These are phyloP conservation scores for Mycena filopes DNA, from an alignment of 768 basidiomycete species.

Conservation along the genomic window DNA sequence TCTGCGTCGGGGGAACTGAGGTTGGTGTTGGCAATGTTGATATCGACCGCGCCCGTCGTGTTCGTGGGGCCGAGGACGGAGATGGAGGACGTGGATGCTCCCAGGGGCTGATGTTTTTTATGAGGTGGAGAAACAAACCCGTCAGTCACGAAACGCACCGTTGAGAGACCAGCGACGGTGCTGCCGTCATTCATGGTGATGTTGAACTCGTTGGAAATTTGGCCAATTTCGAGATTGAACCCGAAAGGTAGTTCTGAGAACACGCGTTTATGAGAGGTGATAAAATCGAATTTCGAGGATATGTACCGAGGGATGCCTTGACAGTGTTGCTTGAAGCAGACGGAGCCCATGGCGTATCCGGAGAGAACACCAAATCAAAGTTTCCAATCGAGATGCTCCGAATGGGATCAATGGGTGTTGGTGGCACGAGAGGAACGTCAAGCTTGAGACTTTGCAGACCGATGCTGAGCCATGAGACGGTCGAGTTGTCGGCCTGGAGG, in stretches of 20 bases:
- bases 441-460: constrained; percentile 69
- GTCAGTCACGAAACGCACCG: constrained; percentile 46
- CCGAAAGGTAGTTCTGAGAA: constrained; percentile 76
- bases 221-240: constrained; percentile 64
- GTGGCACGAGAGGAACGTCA: constrained; percentile 68
- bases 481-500: constrained; percentile 62
- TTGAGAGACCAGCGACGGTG: constrained; percentile 67
- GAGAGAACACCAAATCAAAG: constrained; percentile 66
- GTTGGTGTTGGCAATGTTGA: constrained; percentile 65
- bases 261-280: constrained; percentile 10
- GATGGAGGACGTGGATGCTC: constrained; percentile 72
- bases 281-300: constrained; percentile 23
- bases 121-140: neutral
- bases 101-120: constrained; percentile 56
- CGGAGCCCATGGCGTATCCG: constrained; percentile 66
- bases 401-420: constrained; percentile 68
- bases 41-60: constrained; percentile 73
- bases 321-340: constrained; percentile 67
- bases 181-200: constrained; percentile 61
- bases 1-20: constrained; percentile 59
- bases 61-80: constrained; percentile 60
- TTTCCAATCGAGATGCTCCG: constrained; percentile 70
- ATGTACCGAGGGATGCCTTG: constrained; percentile 62
- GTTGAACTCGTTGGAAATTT: constrained; percentile 74
- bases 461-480: constrained; percentile 73